Evolutionary conservation across 306 rosid genomes (phyloP), one percentile per base, ranked within the genome.

Genomic region (Cucumis hystrix): DNA sequence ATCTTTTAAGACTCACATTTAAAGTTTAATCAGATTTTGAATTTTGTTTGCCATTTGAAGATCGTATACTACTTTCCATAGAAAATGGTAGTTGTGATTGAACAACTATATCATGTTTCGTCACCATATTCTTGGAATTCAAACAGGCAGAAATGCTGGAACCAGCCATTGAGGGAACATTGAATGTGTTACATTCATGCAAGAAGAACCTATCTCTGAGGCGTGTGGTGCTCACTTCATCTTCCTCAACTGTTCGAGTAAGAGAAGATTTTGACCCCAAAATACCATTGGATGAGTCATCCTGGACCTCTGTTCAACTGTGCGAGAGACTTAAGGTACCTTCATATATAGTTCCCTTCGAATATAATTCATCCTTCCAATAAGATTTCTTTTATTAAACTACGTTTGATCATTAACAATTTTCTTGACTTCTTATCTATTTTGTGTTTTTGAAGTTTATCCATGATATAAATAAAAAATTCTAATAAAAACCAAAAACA

Each of bases 151-250:
- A 95, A 72, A 88, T 87, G 3, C 77, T 95, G 87, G 85, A 88
- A 56, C 96, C 97, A 0, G 91, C 98, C 0, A 76, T 87, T 9
- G 83, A 89, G 73, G 96, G 98, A 18, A 91, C 98, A 10, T 69
- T 93, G 51, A 95, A 95, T 54, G 91, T 95, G 80, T 79, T 90
- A 39, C 89, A 86, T 15, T 95, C 97, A 4, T 95, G 98, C 71
- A 56, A 68, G 58, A 90, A 84, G 84, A 92, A 89, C 69, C 83
- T 89, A 1, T 75, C 83, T 14, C 85, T 92, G 40, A 61, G 82
- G 78, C 89, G 93, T 14, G 93, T 92, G 33, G 88, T 95, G 52
- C 87, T 95, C 72, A 92, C 97, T 6, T 95, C 98, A 14, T 95
- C 98, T 13, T 90, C 97, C 74, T 89, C 98, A 25, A 84, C 96